These are phyloP conservation scores for Symbiodinium natans DNA, from an alignment of 73 alveolate genomes.

Conservation along the genomic window DNA sequence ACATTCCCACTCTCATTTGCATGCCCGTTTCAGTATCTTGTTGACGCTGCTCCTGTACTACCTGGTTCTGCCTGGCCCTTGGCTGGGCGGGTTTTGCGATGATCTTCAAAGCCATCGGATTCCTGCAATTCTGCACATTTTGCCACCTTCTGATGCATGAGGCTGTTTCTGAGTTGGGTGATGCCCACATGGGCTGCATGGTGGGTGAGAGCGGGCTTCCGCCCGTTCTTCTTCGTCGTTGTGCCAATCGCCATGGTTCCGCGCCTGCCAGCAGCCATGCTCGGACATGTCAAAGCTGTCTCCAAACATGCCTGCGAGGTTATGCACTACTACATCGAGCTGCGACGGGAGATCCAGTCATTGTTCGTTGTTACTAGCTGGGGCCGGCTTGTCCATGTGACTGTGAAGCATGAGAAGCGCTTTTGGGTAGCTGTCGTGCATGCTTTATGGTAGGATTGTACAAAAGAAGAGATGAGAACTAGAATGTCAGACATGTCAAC, in stretches of 20 bases:
- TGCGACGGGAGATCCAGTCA: slow-evolving; percentile 41
- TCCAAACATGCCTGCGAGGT: neutral
- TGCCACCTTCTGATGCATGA: neutral
- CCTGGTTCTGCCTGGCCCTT: slow-evolving; percentile 37
- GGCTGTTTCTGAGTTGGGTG: neutral
- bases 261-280: neutral
- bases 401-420: neutral
- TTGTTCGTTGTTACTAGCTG: neutral
- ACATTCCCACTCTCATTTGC: neutral
- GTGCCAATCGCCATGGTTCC: slow-evolving; percentile 12
- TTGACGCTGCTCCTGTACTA: slow-evolving; percentile 38
- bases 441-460: no score
- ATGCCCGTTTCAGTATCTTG: neutral
- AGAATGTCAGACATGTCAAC: neutral
- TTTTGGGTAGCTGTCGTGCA: no score
- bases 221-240: slow-evolving; percentile 41
- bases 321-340: slow-evolving; percentile 57
- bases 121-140: neutral
- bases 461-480: neutral
- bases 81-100: neutral
- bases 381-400: neutral
- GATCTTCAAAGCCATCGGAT: neutral
- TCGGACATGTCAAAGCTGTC: neutral
- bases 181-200: neutral
- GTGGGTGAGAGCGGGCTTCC: slow-evolving; percentile 30